phyloP scores from a whole-genome alignment of 2,329 filamentous ascomycete species.

The Neonectria magnoliae region DNA sequence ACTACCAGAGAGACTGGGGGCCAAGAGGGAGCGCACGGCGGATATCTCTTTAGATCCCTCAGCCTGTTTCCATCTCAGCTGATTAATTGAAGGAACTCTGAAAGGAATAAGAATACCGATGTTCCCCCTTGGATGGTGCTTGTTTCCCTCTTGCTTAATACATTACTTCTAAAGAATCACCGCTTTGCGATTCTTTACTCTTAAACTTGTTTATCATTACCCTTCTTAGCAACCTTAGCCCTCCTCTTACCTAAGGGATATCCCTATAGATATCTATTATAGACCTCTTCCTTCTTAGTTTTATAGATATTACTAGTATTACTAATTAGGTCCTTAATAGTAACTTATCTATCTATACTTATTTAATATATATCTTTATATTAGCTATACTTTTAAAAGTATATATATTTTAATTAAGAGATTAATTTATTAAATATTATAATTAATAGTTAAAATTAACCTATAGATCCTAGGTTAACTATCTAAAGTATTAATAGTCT shows the following conservation, averaged over 20 bases:
- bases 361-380: constrained; percentile 22
- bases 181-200: too few species aligned
- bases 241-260: constrained; percentile 17
- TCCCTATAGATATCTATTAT: constrained; percentile 19
- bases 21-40: too few species aligned
- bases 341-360: constrained; percentile 19
- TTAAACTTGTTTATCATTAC: constrained; percentile 1
- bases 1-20: too few species aligned
- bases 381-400: constrained; percentile 17
- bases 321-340: constrained; percentile 12
- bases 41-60: too few species aligned
- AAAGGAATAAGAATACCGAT: too few species aligned
- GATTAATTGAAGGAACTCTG: too few species aligned
- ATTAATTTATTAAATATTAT: constrained; percentile 17
- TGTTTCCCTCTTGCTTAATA: too few species aligned
- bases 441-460: constrained; percentile 11
- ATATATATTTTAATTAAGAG: constrained; percentile 14
- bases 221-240: constrained; percentile 18
- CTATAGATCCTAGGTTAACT: background rate
- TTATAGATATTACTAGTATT: constrained; percentile 21
- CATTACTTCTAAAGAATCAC: too few species aligned
- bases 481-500: constrained; percentile 1
- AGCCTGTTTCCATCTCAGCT: too few species aligned
- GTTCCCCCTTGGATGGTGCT: too few species aligned
- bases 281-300: constrained; percentile 21